These are phyloP conservation scores for Hanseniaspora osmophila DNA, from an alignment of 805 yeast genomes.

Conservation along the genomic window DNA sequence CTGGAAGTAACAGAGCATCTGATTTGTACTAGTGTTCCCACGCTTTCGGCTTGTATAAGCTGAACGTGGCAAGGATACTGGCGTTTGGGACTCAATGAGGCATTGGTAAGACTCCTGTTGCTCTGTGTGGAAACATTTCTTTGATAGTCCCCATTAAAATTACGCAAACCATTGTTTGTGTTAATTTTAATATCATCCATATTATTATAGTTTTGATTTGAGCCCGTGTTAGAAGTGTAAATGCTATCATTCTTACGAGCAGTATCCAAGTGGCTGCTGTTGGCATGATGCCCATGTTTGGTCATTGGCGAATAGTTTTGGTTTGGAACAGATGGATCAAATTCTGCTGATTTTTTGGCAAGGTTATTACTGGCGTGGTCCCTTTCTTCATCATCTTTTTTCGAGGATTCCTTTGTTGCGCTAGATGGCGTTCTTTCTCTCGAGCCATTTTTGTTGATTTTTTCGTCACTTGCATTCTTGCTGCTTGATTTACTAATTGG, in stretches of 20 bases:
- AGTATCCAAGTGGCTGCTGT: no score
- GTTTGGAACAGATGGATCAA: constrained; percentile 19
- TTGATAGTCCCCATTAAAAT: constrained; percentile 1
- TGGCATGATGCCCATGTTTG: constrained; percentile 1
- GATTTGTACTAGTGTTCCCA: constrained; percentile 33
- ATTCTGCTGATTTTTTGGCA: constrained; percentile 11
- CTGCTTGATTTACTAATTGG: no score
- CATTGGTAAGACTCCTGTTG: constrained; percentile 13
- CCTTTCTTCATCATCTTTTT: no score
- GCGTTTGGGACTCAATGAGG: constrained; percentile 17
- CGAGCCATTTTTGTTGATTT: no score
- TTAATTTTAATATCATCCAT: no score
- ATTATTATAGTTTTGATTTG: no score
- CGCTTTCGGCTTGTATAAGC: constrained; percentile 33
- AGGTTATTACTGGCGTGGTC: not conserved
- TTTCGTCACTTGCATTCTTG: no score
- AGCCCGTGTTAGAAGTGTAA: no score
- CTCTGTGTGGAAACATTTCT: constrained; percentile 2
- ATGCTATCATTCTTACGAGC: no score
- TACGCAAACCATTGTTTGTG: not conserved
- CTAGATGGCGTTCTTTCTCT: no score
- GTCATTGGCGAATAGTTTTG: constrained; percentile 16
- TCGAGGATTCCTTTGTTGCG: no score
- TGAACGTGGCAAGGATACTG: constrained; percentile 38
- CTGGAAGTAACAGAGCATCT: constrained; percentile 36